Base-by-base conservation (phyloP, 306 rosid species). In the Vigna nakashimae region DNA sequence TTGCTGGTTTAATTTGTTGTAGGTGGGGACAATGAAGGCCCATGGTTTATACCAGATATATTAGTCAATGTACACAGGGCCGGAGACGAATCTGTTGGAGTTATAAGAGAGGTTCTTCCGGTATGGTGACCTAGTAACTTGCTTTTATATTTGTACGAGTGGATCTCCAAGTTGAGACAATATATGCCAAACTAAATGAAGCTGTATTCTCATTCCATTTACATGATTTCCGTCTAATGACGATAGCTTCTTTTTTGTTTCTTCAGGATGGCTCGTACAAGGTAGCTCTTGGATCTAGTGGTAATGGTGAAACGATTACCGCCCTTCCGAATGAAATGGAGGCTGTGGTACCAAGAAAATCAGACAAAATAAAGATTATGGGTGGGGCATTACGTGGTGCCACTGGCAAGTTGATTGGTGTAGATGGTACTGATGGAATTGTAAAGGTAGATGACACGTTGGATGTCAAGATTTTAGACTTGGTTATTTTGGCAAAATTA, bases 401-500 rank as follows among this genome's bases (percentile, higher is more conserved):
- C 69, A 92, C 98, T 0, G 99, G 99, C 60, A 96, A 96, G 88
- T 90, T 96, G 86, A 96, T 96, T 18, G 99, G 99, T 76, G 96
- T 96, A 18, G 99, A 96, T 74, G 99, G 98, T 30, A 92, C 94
- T 12, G 99, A 96, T 63, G 99, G 99, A 30, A 96, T 96, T 79
- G 99, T 96, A 53, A 96, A 92, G 82, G 89, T 93, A 82, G 99
- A 96, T 55, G 97, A 87, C 76, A 92, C 99, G 1, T 83, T 92
- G 42, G 99, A 96, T 75, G 99, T 96, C 50, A 92, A 96, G 89
- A 96, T 96, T 72, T 90, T 96, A 71, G 98, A 92, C 84, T 62
- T 96, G 32, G 92, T 86, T 73, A 84, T 85, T 83, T 88, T 96
- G 77, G 97, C 99, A 15, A 96, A 96, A 86, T 83, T 96, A 85